Evolutionary conservation across 176 grass and related monocot species (phyloP), one percentile per base, ranked within the genome.

Genomic region (Oryza meridionalis): DNA sequence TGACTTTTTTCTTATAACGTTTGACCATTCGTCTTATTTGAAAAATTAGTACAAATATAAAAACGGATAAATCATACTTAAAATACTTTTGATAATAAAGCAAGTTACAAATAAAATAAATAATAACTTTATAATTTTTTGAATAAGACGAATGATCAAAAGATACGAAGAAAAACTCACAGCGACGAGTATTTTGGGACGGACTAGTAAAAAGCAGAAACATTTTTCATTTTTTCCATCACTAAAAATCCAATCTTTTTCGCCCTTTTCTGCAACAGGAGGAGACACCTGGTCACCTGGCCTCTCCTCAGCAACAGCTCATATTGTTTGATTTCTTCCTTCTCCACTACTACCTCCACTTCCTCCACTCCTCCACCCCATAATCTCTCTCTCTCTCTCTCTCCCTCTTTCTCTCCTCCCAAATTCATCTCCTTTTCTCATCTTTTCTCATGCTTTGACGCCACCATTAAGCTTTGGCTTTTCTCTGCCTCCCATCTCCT

Each of bases 371-470:
- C 5, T 6, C 51, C 67, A 72, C 69, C 25, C 79, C 55, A 86
- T 75, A 82, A 81, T 65, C 42, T 24, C 53, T 27, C 53, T 27
- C 65, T 26, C 27, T 29, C 27, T 27, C 27, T 27, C 27, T 27
- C 27, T 27, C 27, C 58, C 42, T 24, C 53, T 27, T 32, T 27
- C 65, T 26, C 45, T 25, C 61, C 69, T 63, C 70, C 11, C 73
- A 27, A 27, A 10, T 38, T 32, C 47, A 26, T 69, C n/a, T 40
- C 59, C 53, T 85, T 82, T 81, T 79, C 86, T 84, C 88, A 73
- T 21, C 87, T 22, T 91, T 79, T 91, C 86, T 74, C 80, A 82
- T 90, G 87, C 84, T 86, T 77, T 82, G 66, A 77, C 87, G 83
- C 88, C 78, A 82, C 67, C 73, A 81, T 78, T 84, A 77, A 26